Conservation (phyloP, 2,329 filamentous ascomycete genomes). For the Blumeria hordei region DNA sequence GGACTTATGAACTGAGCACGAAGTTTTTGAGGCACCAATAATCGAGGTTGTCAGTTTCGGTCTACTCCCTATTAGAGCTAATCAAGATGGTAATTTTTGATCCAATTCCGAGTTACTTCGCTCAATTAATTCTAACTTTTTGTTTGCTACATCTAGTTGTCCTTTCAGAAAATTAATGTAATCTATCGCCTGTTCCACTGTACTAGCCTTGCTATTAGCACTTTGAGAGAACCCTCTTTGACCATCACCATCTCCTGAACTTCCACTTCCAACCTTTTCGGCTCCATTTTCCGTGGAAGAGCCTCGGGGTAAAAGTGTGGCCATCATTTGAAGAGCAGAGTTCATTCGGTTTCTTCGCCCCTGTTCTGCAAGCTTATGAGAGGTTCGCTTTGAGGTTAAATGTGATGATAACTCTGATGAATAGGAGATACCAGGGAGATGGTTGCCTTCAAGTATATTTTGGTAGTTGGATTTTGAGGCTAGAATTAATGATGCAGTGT, state of each 20-base stretch:
- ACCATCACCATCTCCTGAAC: constrained; percentile 24
- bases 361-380: constrained; percentile 94
- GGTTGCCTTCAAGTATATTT: constrained; percentile 83
- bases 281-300: constrained; percentile 18
- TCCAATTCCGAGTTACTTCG: background rate
- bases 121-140: constrained; percentile 23
- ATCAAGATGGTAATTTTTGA: too few relatives aligned
- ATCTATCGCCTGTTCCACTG: constrained; percentile 88
- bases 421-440: constrained; percentile 72
- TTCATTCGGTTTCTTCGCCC: constrained; percentile 90
- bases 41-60: too few relatives aligned
- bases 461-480: constrained; percentile 96
- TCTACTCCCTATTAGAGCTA: too few relatives aligned
- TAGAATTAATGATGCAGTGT: constrained; percentile 47
- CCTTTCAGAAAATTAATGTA: constrained; percentile 73
- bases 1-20: too few relatives aligned
- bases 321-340: constrained; percentile 75
- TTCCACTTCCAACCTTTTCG: constrained; percentile 17
- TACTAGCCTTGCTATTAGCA: constrained; percentile 79
- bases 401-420: constrained; percentile 81
- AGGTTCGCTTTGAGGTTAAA: constrained; percentile 84
- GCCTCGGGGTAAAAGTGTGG: constrained; percentile 48
- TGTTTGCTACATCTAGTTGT: constrained; percentile 42
- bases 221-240: constrained; percentile 22
- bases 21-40: too few relatives aligned